Evolutionary conservation across 257 asterid genomes (phyloP).

Genomic region (Apocynum venetum): DNA sequence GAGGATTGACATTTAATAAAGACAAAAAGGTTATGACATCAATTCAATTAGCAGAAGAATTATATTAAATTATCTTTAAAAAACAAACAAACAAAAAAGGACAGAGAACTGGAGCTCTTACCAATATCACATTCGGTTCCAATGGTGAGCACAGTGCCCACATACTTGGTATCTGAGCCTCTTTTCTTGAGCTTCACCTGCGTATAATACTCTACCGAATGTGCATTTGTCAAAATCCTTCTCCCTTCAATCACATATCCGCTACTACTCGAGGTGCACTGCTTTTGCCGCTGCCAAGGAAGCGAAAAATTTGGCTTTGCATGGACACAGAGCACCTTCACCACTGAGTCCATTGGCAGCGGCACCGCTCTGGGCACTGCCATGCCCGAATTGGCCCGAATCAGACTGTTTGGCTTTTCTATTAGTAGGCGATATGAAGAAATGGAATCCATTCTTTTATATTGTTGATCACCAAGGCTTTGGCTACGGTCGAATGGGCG

Average conservation of each 20-base stretch:
- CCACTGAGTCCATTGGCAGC: conserved; percentile 40
- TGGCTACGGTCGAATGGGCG: neutral
- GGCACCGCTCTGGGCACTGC: too few species aligned
- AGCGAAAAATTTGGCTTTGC: conserved; percentile 88
- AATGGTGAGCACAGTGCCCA: conserved; percentile 84
- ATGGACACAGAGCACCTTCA: conserved; percentile 83
- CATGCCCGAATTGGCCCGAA: too few species aligned
- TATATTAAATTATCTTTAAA: too few species aligned
- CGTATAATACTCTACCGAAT: conserved; percentile 88
- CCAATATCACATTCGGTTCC: conserved; percentile 96
- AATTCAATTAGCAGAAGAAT: too few species aligned
- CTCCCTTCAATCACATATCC: conserved; percentile 85
- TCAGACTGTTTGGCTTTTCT: too few species aligned
- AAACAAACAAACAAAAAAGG: too few species aligned
- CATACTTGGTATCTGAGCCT: conserved; percentile 82
- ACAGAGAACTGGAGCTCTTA: conserved; percentile 22
- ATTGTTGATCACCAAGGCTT: neutral
- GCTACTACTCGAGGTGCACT: conserved; percentile 83
- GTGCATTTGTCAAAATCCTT: conserved; percentile 93
- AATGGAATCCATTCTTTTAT: neutral
- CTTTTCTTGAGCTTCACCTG: conserved; percentile 95
- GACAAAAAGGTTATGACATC: too few species aligned
- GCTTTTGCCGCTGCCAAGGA: conserved; percentile 96
- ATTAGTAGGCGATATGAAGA: neutral
- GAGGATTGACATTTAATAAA: too few species aligned